Evolutionary conservation across 345 rosid genomes (phyloP).

Genomic region (Aurinia saxatilis): DNA sequence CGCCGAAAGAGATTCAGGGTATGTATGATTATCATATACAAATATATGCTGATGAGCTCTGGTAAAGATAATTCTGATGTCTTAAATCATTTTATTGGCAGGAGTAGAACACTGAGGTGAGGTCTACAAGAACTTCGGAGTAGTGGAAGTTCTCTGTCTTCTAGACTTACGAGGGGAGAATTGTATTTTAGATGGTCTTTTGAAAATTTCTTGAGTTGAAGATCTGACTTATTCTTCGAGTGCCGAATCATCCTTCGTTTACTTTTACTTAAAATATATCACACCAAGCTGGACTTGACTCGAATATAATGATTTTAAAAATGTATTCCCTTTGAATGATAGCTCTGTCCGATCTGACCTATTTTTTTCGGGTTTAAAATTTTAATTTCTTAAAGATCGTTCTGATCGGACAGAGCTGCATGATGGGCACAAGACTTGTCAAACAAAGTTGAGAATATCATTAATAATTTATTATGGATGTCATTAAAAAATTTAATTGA

Average conservation of each 20-base stretch:
- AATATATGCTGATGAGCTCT: neutral
- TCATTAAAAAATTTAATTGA: too few relatives aligned
- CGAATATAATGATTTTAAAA: neutral
- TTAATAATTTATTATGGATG: too few relatives aligned
- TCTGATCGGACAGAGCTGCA: too few relatives aligned
- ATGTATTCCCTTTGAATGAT: neutral
- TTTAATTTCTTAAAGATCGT: too few relatives aligned
- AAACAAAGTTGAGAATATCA: too few relatives aligned
- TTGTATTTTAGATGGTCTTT: conserved; percentile 8
- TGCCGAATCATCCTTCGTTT: neutral
- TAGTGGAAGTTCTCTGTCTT: neutral
- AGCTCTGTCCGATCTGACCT: too few relatives aligned
- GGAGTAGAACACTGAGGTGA: conserved; percentile 19
- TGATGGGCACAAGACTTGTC: too few relatives aligned
- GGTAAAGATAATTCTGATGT: neutral
- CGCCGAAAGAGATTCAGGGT: conserved; percentile 90
- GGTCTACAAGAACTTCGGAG: neutral
- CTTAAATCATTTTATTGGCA: neutral
- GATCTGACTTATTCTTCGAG: neutral
- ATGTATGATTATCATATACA: neutral
- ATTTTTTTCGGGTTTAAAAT: too few relatives aligned
- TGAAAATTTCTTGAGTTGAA: neutral
- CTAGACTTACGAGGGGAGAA: neutral
- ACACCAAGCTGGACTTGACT: neutral
- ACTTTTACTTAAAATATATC: neutral